These are phyloP conservation scores for Trichoderma atroviride DNA, from an alignment of 2,329 filamentous ascomycete species.

Conservation along the genomic window DNA sequence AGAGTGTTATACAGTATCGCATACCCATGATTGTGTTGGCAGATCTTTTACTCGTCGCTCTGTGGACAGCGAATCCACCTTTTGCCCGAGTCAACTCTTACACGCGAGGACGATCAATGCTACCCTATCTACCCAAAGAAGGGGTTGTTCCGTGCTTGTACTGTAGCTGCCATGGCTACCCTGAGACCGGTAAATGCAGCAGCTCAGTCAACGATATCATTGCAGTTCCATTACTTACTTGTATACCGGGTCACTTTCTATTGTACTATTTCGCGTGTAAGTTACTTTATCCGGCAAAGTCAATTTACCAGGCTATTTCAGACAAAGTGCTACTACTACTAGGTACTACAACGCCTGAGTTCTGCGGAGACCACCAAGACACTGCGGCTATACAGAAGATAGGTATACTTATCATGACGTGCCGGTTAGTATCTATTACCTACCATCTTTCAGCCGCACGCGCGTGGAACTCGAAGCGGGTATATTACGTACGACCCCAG, in stretches of 20 bases:
- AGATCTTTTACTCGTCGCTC: background rate
- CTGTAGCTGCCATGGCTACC: background rate
- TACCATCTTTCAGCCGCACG: slow-evolving; percentile 19
- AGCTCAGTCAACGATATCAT: background rate
- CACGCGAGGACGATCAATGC: background rate
- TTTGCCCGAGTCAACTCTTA: background rate
- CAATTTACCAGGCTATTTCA: background rate
- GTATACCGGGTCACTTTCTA: background rate
- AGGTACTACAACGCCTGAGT: background rate
- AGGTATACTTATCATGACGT: background rate
- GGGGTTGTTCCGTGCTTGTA: background rate
- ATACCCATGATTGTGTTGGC: background rate
- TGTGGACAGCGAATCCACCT: slow-evolving; percentile 7
- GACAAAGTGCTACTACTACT: background rate
- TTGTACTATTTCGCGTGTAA: background rate
- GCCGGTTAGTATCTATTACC: background rate
- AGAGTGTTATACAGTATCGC: background rate
- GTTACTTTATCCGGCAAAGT: slow-evolving; percentile 1
- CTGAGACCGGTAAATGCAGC: background rate
- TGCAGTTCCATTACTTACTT: background rate
- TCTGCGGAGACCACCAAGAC: slow-evolving; percentile 3
- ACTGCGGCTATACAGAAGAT: slow-evolving; percentile 1
- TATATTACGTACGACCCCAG: slow-evolving; percentile 4
- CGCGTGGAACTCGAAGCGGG: slow-evolving; percentile 5
- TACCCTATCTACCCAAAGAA: slow-evolving; percentile 1